Base-by-base conservation (phyloP, 2,329 filamentous ascomycete species). In the Microsporum canis region DNA sequence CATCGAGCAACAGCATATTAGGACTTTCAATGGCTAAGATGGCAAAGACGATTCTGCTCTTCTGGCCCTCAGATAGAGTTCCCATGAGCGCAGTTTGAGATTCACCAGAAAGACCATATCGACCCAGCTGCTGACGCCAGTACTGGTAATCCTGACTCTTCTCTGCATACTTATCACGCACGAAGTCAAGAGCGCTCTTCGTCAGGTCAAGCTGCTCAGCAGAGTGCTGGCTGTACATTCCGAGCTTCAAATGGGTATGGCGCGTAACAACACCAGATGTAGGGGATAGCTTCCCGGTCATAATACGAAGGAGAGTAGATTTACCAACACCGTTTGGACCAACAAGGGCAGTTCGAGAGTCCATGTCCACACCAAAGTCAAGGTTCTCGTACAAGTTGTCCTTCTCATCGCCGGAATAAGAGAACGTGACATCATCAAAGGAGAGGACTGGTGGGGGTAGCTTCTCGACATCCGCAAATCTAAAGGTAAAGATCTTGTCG, bases 251-350 rank as follows among this genome's bases (percentile, higher is more conserved):
- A 79, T 99, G 94, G 61, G 94, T 97, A 82, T 99, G 95, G 65
- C 91, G 87, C 67, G 86, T 88, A 66, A 99, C 90, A 64, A 82
- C 79, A 68, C 94, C 94, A 61, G 79, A 79, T 49, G 89, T 96
- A 51, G 94, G 88, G 36, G 86, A 91, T 60, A 97, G 92, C 84
- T 97, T 94, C 82, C 97, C 97, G 87, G 97, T 97, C 88, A 99
- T 99, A 74, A 95, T 91, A 68, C 94, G 92, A 92, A 99, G 99
- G 73, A 99, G 91, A 41, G 94, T 99, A 62, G 94, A 97, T 87
- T 99, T 99, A 71, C 94, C 94, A 73, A 94, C 96, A 85, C 94
- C 94, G 84, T 99, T 99, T 80, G 92, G 94, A 71, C 94, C 94
- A 75, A 95, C 92, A 67, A 99, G 91, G 87, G 94, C 94, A 78